These are phyloP conservation scores for Chondrus crispus DNA, from an alignment of 23 red algal genomes.

Conservation along the genomic window DNA sequence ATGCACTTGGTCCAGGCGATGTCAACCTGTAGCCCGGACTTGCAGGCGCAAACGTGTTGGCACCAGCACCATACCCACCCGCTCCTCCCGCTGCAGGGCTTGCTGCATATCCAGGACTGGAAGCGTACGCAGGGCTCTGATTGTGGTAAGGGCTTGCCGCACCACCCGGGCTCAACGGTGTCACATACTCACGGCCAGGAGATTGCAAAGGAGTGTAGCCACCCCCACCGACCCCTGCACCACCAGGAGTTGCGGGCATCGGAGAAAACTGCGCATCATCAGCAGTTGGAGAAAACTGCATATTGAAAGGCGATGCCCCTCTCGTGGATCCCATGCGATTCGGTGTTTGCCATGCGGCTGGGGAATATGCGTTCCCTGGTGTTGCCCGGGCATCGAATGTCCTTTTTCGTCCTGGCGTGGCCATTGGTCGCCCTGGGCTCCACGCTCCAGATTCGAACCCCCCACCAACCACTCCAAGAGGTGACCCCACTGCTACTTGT, in stretches of 20 bases:
- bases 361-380: slow-evolving; percentile 67
- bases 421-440: neutral
- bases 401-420: slow-evolving; percentile 50
- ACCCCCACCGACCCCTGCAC: slow-evolving; percentile 28
- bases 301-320: slow-evolving; percentile 24
- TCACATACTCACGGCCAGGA: slow-evolving; percentile 43
- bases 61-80: slow-evolving; percentile 1
- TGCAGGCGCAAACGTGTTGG: neutral
- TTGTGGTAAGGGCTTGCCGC: slow-evolving; percentile 25
- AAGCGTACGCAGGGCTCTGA: slow-evolving; percentile 54
- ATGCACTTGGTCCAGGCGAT: slow-evolving; percentile 40
- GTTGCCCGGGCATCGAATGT: slow-evolving; percentile 35
- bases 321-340: neutral
- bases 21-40: slow-evolving; percentile 46
- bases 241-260: slow-evolving; percentile 16
- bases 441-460: slow-evolving; percentile 2
- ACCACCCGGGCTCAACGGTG: slow-evolving; percentile 15
- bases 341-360: slow-evolving; percentile 43
- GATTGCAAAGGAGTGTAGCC: slow-evolving; percentile 27
- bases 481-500: neutral
- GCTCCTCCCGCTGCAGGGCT: slow-evolving; percentile 13
- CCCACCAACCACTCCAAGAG: neutral
- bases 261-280: slow-evolving; percentile 70
- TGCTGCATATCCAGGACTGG: slow-evolving; percentile 46
- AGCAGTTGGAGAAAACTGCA: slow-evolving; percentile 50